These are phyloP conservation scores for Tricholoma sp. DNA, from an alignment of 768 basidiomycete genomes.

Conservation along the genomic window DNA sequence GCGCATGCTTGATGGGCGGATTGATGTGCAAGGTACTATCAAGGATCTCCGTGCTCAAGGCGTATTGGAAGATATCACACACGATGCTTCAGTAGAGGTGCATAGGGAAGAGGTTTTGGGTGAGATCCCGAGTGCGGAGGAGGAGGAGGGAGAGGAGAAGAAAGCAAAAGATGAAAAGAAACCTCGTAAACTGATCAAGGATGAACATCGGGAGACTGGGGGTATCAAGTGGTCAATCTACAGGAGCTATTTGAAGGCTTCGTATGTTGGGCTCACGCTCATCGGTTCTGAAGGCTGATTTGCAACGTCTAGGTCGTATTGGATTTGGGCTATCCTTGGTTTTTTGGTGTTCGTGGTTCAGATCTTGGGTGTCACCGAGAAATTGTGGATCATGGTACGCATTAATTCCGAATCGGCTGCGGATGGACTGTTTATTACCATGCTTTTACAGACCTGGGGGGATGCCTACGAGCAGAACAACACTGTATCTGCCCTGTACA, in stretches of 20 bases:
- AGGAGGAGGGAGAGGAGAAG: slow-evolving; percentile 20
- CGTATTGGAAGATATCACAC: slow-evolving; percentile 53
- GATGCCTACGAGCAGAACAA: slow-evolving; percentile 43
- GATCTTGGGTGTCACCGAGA: neutral
- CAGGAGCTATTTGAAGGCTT: slow-evolving; percentile 64
- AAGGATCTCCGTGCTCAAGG: slow-evolving; percentile 59
- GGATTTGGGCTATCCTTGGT: slow-evolving; percentile 56
- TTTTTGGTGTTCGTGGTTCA: slow-evolving; percentile 28
- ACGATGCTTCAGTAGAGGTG: slow-evolving; percentile 45
- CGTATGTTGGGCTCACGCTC: slow-evolving; percentile 36
- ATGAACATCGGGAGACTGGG: slow-evolving; percentile 77
- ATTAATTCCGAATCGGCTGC: neutral
- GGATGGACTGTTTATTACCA: neutral
- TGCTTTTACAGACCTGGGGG: slow-evolving; percentile 54
- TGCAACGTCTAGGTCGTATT: slow-evolving; percentile 49
- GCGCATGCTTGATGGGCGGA: slow-evolving; percentile 72
- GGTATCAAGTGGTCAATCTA: slow-evolving; percentile 78
- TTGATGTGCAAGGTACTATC: slow-evolving; percentile 65
- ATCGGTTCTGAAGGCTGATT: neutral
- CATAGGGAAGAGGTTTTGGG: slow-evolving; percentile 40
- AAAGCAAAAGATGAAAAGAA: slow-evolving; percentile 43
- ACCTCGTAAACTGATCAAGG: slow-evolving; percentile 70
- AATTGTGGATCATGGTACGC: too few relatives aligned
- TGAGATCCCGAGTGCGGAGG: slow-evolving; percentile 21
- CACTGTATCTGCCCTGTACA: slow-evolving; percentile 19